A percentile compares a stretch with the other conserved stretches of the same genome.
phyloP scores from a whole-genome alignment of 768 basidiomycete species.

The Pholiota molesta region DNA sequence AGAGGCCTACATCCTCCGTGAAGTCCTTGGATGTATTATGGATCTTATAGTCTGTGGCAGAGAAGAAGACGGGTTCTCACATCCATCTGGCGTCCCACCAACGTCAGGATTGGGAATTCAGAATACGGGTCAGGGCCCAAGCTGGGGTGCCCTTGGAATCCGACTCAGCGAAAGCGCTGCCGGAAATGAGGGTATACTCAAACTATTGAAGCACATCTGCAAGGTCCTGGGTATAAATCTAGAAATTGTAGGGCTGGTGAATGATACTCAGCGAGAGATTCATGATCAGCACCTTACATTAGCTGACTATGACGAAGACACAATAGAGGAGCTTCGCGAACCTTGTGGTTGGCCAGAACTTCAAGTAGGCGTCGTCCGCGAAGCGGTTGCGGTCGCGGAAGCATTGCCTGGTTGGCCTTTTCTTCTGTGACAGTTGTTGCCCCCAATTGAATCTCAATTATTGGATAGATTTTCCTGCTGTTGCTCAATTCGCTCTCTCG shows the following conservation, averaged over 20 bases:
- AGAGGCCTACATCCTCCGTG: constrained; percentile 84
- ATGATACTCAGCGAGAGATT: constrained; percentile 20
- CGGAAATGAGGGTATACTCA: constrained; percentile 84
- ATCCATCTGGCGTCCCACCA: constrained; percentile 41
- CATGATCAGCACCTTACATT: constrained; percentile 20
- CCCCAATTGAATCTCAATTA: neutral
- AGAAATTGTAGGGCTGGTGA: constrained; percentile 62
- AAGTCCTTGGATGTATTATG: constrained; percentile 82
- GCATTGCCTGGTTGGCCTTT: constrained; percentile 75
- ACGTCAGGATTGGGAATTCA: constrained; percentile 53
- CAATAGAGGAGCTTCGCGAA: constrained; percentile 44
- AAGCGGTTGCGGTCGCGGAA: constrained; percentile 90
- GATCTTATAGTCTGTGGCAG: constrained; percentile 87
- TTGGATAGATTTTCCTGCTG: constrained; percentile 72
- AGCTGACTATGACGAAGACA: constrained; percentile 42
- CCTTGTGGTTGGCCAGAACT: constrained; percentile 93
- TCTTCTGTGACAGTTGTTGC: neutral
- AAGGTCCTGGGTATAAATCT: constrained; percentile 82
- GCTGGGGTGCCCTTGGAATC: constrained; percentile 64
- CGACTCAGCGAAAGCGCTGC: constrained; percentile 73
- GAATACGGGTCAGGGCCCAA: constrained; percentile 37
- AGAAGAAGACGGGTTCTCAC: constrained; percentile 64
- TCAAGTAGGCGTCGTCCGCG: constrained; percentile 91
- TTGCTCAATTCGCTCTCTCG: constrained; percentile 89
- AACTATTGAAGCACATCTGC: constrained; percentile 74